Conservation (phyloP, 805 yeast genomes). For the Tetrapisispora arboricola region DNA sequence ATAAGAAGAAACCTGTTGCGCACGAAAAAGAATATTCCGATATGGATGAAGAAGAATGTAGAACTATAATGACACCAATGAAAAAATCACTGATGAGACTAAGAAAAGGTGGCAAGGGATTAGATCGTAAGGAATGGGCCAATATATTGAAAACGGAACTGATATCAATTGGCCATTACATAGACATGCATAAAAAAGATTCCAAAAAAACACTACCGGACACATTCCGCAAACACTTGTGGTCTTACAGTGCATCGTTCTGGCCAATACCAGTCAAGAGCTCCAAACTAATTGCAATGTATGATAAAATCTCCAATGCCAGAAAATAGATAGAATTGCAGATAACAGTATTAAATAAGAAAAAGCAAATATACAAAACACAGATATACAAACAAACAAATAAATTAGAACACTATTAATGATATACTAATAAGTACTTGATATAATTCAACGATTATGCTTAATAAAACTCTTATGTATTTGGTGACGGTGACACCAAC, state of each 20-base stretch:
- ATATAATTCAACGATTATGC: no score
- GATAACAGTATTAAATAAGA: no score
- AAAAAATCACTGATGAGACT: conserved; percentile 53
- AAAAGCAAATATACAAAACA: no score
- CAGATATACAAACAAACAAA: no score
- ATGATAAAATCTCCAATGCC: conserved; percentile 37
- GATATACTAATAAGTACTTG: no score
- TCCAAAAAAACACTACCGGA: conserved; percentile 25
- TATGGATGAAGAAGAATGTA: conserved; percentile 66
- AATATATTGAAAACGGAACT: conserved; percentile 53
- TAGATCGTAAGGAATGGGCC: conserved; percentile 71
- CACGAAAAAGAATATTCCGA: conserved; percentile 49
- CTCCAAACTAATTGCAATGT: conserved; percentile 65
- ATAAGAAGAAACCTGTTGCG: conserved; percentile 5
- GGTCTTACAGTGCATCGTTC: conserved; percentile 75
- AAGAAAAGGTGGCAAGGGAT: conserved; percentile 58
- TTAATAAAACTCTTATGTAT: no score
- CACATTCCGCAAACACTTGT: conserved; percentile 51
- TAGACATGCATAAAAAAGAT: conserved; percentile 32
- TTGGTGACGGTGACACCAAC: no score
- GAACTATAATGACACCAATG: conserved; percentile 50
- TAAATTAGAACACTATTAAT: no score
- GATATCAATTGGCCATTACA: conserved; percentile 59
- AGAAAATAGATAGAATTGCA: neutral
- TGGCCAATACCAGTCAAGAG: conserved; percentile 88